Evolutionary conservation across 2,329 filamentous ascomycete species (phyloP).

Genomic region (Amphichorda felina): DNA sequence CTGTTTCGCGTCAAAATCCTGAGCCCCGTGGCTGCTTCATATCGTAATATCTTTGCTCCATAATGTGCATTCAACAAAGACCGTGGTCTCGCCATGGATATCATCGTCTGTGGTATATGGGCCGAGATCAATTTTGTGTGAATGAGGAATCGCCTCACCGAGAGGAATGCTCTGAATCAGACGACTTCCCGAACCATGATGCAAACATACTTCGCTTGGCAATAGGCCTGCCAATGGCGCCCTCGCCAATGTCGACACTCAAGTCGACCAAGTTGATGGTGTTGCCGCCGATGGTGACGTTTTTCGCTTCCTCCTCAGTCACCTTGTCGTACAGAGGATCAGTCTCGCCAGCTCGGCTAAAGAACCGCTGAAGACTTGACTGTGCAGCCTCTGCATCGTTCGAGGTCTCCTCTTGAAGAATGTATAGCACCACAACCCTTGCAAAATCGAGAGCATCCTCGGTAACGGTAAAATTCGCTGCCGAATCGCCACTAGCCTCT

Average conservation of each 20-base stretch:
- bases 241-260: slow-evolving; percentile 23
- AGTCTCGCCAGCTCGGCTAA: slow-evolving; percentile 25
- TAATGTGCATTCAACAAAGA: too few relatives aligned
- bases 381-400: slow-evolving; percentile 42
- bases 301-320: slow-evolving; percentile 24
- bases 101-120: too few relatives aligned
- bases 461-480: slow-evolving; percentile 31
- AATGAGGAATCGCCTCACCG: not conserved
- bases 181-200: too few relatives aligned
- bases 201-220: not conserved
- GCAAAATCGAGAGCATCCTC: slow-evolving; percentile 52
- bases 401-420: slow-evolving; percentile 43
- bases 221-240: slow-evolving; percentile 13
- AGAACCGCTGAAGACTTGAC: slow-evolving; percentile 39
- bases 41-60: not conserved
- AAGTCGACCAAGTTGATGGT: slow-evolving; percentile 39
- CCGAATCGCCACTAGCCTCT: not conserved
- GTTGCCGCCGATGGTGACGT: slow-evolving; percentile 30
- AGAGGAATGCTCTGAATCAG: too few relatives aligned
- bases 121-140: too few relatives aligned
- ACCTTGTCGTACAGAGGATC: slow-evolving; percentile 17
- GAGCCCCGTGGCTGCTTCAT: not conserved
- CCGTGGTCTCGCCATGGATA: not conserved
- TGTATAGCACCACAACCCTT: slow-evolving; percentile 47
- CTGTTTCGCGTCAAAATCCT: not conserved